Evolutionary conservation across 2,329 filamentous ascomycete genomes (phyloP), one percentile per base, ranked within the genome.

Genomic region (Colletotrichum lindemuthianum): DNA sequence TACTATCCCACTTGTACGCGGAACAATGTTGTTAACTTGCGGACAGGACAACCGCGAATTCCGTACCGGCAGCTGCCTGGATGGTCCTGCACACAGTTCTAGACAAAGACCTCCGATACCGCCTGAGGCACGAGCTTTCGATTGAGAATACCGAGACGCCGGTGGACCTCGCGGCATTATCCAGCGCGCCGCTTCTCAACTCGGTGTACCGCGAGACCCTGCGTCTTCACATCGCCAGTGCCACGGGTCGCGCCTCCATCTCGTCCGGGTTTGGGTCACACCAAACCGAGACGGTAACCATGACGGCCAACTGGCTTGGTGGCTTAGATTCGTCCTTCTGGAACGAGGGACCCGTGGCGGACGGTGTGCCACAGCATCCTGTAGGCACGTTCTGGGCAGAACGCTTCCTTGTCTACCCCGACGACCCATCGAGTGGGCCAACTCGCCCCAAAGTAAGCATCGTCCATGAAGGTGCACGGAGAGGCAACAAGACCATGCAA

Each of bases 361-460:
- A 58, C 32, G 43, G 63, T 6, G 43, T 39, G 9, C 10, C 41
- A 2, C 43, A 50, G 24, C 41, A 67, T 12, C 33, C 68, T 9
- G 43, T 67, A 3, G 32, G 57, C 4, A 34, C 55, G 9, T 68
- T 70, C 16, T 70, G 68, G 68, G 57, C 67, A 1, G 68, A 70
- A 43, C 53, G 68, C 2, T 69, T 69, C 40, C 43, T 70, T 4
- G 52, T 55, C 8, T 68, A 70, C 37, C 57, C 65, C 4, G 66
- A 65, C 6, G 63, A 70, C 16, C 65, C 65, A 2, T 3, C n/a
- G 1, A 69, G 68, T 44, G 68, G 67, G 5, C 68, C 68, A 6
- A 13, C 67, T 2, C 63, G 50, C 24, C 24, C 24, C 24, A 24
- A 4, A 43, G 7, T 8, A 11, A 11, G n/a, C 11, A 36, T 6